These are phyloP conservation scores for Saposhnikovia divaricata DNA, from an alignment of 129 eudicot genomes.

Conservation along the genomic window DNA sequence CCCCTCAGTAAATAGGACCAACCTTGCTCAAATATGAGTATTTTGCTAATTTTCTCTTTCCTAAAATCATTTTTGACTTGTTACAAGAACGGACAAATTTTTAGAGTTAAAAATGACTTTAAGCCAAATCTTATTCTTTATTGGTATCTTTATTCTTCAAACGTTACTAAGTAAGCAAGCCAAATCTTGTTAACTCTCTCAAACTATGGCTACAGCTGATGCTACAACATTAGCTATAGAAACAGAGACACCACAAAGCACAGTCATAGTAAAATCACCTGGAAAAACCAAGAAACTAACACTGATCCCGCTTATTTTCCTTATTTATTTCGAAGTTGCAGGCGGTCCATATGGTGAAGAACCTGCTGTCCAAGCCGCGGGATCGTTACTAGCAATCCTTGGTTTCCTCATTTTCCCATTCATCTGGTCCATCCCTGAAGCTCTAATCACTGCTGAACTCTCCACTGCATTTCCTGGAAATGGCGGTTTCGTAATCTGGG, in stretches of 20 bases:
- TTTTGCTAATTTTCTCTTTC: too few relatives aligned
- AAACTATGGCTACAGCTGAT: not conserved
- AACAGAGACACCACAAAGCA: not conserved
- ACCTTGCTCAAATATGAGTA: too few relatives aligned
- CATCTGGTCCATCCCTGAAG: not conserved
- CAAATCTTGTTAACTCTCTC: not conserved
- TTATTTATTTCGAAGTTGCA: not conserved
- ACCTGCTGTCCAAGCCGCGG: not conserved
- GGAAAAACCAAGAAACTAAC: not conserved
- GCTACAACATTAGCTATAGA: not conserved
- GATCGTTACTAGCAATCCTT: not conserved
- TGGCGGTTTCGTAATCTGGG: constrained; percentile 1
- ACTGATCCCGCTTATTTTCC: not conserved
- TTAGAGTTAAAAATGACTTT: too few relatives aligned
- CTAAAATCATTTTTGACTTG: too few relatives aligned
- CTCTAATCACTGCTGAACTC: not conserved
- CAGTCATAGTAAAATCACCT: not conserved
- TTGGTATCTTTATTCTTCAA: not conserved
- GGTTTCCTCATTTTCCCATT: not conserved
- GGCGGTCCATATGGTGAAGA: not conserved
- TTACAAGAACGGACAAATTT: too few relatives aligned
- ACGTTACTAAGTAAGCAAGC: not conserved
- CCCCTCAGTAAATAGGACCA: too few relatives aligned
- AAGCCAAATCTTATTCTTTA: not conserved
- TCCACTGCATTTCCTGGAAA: not conserved